Evolutionary conservation across 257 asterid genomes (phyloP), one percentile per base, ranked within the genome.

Genomic region (Penstemon davidsonii): DNA sequence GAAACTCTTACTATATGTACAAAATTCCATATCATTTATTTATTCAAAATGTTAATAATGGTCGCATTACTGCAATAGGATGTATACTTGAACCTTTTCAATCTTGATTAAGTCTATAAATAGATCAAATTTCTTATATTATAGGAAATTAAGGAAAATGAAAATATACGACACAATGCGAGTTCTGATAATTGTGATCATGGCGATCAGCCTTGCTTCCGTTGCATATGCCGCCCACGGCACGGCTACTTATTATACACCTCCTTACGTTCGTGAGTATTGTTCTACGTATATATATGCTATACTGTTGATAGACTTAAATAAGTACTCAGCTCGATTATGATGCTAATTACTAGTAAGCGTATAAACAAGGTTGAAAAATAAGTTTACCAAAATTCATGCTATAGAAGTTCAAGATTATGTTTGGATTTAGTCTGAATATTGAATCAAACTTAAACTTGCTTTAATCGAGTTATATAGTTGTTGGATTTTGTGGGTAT

Each of bases 231-330:
- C 81, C 1, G 76, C 45, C 42, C 4, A 68, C 0, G 88, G 86
- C 56, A 84, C 88, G 11, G 86, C 86, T 25, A 84, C 88, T 47
- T 84, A 49, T 62, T 81, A 84, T 3, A 84, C 88, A 3, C 78
- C 88, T n/a, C 88, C 88, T 56, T 84, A 84, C 18, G 75, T 76
- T 65, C 88, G 86, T 84, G 49, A 81, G 88, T 84, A 7, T 38
- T 38, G 52, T 46, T 46, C 8, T 46, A 46, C 52, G 11, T 46
- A 25, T 25, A n/a, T 25, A 25, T 25, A 25, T n/a, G n/a, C n/a
- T n/a, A 7, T 6, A 46, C 1, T 46, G 52, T 4, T 46, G 52
- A 3, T 46, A 4, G 52, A 46, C 52, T n/a, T 46, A 46, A 46
- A 46, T 46, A 46, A 9, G 8, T 25, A 25, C n/a, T n/a, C n/a